Evolutionary conservation across 352 stramenopile genomes (phyloP), one percentile per base, ranked within the genome.

Genomic region (Halophytophthora batemanensis): DNA sequence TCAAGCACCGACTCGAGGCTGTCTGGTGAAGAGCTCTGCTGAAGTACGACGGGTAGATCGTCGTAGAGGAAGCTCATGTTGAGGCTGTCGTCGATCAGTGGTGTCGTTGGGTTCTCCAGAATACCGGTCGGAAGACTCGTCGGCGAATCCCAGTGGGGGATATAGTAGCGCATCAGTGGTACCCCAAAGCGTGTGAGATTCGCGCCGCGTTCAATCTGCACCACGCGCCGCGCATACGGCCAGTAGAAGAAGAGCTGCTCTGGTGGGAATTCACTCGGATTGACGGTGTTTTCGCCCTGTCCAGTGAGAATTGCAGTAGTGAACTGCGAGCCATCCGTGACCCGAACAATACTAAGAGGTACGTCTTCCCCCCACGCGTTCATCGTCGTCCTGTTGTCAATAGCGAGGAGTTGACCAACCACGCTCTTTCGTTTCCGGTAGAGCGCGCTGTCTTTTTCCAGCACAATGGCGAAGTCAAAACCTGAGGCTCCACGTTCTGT

Each of bases 311-410:
- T 29, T 1, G 59, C 59, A 1, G 70, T 87, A 17, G 66, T 69
- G 59, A 88, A 88, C 45, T 86, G 74, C 6, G 74, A 83, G 7
- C 77, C 65, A 25, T 88, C 74, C 0, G 74, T 86, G 11, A 70
- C 54, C 3, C 67, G 58, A 17, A 61, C 28, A 4, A 39, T 46
- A 3, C 18, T 51, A 8, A 86, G 53, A 22, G 55, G 39, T 6
- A 77, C 56, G 7, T 40, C 47, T 22, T 61, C 43, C 12, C 63
- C 72, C 40, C 66, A 69, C 1, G 76, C 54, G 17, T 57, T 51
- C 37, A 81, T 43, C 0, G 56, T 37, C 0, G 56, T 64, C 5
- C 37, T 63, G 23, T 54, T 61, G 35, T 88, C 66, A 11, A 85
- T 48, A 0, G 57, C 42, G 8, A 83, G 36, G 12, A 88, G 48